Base-by-base conservation (phyloP, 331 rosid genomes). In the Malus hybrid region DNA sequence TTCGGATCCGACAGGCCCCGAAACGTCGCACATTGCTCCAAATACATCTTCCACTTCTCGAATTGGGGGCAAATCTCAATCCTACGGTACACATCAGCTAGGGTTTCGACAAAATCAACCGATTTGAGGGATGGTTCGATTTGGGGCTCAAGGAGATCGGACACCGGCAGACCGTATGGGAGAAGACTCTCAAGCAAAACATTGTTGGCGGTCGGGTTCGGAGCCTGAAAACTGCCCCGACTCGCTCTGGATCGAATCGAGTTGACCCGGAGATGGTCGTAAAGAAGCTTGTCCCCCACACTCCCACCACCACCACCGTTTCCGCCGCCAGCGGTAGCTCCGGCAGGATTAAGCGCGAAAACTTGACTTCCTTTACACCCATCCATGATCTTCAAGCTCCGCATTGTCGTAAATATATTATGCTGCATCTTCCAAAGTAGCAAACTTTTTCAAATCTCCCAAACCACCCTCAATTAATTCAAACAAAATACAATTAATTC, bases 361-460 rank as follows among this genome's bases (percentile, higher is more conserved):
- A 88, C 88, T 74, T 90, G 97, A 34, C 87, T 87, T 6, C 89
- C 90, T 50, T 87, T 92, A 84, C 97, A 92, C 64, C 96, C 96
- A 11, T 92, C 97, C 79, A 92, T 86, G 82, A 92, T 84, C 83
- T 90, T 90, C 81, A 92, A 55, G 74, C 96, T 90, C 15, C 97
- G 96, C 90, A 90, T 90, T 83, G 92, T 83, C 9, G 86, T 27
- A 63, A 90, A 84, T 76, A 90, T 75, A 72, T 87, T 92, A 36
- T 90, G 82, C 83, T 92, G 97, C 93, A 92, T 92, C 84, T 79
- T 64, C 67, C 48, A 65, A 67, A 68, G 13, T 20, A 57, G 1
- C 63, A 2, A 50, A 6, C 1, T 15, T 5, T 54, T 5, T 10
- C 39, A 71, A 10, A 42, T 15, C 3, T 29, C 67, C 33, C 46